These are phyloP conservation scores for Hymenochaete sp. DNA, from an alignment of 1,284 basidiomycete species.

Conservation along the genomic window DNA sequence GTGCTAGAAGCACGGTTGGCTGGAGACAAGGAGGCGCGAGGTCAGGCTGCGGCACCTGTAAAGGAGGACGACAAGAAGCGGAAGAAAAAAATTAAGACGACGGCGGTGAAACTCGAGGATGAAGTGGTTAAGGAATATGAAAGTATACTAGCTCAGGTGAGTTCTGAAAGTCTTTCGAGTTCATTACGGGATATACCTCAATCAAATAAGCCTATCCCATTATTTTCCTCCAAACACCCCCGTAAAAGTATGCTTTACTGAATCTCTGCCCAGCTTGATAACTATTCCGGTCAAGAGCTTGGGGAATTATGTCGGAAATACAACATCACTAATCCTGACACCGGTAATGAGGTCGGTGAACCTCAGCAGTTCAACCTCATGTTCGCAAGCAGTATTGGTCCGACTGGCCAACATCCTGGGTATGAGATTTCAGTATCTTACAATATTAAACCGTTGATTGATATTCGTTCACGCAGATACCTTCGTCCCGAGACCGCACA, in stretches of 20 bases:
- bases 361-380: constrained; percentile 98
- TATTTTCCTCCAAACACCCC: neutral
- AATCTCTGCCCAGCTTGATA: constrained; percentile 68
- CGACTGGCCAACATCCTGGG: constrained; percentile 96
- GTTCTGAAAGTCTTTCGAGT: constrained; percentile 23
- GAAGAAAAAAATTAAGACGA: constrained; percentile 80
- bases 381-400: constrained; percentile 96
- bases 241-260: neutral
- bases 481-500: constrained; percentile 98
- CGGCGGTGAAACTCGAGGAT: constrained; percentile 74
- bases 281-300: constrained; percentile 85
- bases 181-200: neutral
- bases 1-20: constrained; percentile 87
- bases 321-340: constrained; percentile 85
- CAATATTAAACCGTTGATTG: too few relatives aligned
- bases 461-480: constrained; percentile 43
- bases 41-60: constrained; percentile 40
- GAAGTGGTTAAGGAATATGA: constrained; percentile 75
- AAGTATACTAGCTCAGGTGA: constrained; percentile 74
- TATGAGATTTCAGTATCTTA: too few relatives aligned
- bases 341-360: constrained; percentile 85
- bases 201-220: neutral
- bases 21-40: constrained; percentile 90
- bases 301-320: constrained; percentile 82
- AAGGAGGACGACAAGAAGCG: constrained; percentile 61